Base-by-base conservation (phyloP, 768 basidiomycete genomes). In the Sporobolomyces roseus region DNA sequence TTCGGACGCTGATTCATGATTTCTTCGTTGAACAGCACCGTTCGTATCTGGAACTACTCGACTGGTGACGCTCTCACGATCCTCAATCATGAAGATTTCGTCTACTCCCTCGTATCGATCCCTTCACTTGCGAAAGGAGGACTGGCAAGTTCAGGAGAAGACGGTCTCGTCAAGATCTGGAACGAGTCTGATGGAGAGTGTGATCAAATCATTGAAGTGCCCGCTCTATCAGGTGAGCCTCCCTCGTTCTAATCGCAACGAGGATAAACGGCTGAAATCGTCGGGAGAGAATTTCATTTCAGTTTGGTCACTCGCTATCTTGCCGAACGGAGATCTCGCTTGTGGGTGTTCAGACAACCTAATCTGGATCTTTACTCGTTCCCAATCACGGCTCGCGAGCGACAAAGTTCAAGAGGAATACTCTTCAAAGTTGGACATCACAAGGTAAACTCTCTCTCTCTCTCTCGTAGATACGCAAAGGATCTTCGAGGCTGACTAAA, bases 41-140 rank as follows among this genome's bases (percentile, higher is more conserved):
- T 99, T 70, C 88, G 87, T 53, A 86, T 96, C 29, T 99, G 93
- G 89, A 87, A 90, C 48, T 51, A 61, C 38, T 27, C 25, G 12
- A 32, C 56, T 9, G 69, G 69, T n/a, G 82, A 90, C 48, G 89
- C 51, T 1, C 21, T 84, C 52, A 81, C 88, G 54, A 87, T 88
- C 75, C 79, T 98, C 21, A 91, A 91, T 2, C 96, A 98, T 77
- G 93, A 92, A 1, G 94, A 92, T 23, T 99, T 97, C 77, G 90
- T 98, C 23, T 99, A 98, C 80, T 87, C 88, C 61, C 77, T 98
- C 19, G 84, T 88, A 0, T 84, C 89, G 27, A 30, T 73, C 7
- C 56, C 64, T 1, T 86, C 91, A 1, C 83, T 79, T 64, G 32
- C 43, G 19, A 76, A 77, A 55, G 90, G 93, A 19, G 87, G 88